A percentile compares a stretch with the other conserved stretches of the same genome.
Evolutionary conservation across 176 grass and related monocot genomes (phyloP).

Genomic region (Guadua angustifolia): DNA sequence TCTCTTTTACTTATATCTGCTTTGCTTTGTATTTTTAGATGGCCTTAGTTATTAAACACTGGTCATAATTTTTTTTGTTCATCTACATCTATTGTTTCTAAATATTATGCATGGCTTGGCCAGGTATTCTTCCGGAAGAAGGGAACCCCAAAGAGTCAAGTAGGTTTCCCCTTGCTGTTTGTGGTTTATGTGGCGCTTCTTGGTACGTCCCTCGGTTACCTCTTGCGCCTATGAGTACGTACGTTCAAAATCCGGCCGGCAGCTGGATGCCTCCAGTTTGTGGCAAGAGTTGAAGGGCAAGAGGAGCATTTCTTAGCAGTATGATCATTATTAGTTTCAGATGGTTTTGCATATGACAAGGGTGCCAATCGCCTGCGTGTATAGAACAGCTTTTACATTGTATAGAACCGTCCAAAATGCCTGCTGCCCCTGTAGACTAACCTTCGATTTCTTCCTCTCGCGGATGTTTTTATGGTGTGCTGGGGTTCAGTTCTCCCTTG

Average conservation of each 20-base stretch:
- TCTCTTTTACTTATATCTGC: neutral
- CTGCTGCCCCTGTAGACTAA: slow-evolving; percentile 38
- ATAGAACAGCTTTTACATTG: slow-evolving; percentile 51
- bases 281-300: slow-evolving; percentile 20
- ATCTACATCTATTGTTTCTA: slow-evolving; percentile 32
- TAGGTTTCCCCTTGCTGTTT: slow-evolving; percentile 84
- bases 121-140: slow-evolving; percentile 72
- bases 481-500: slow-evolving; percentile 15
- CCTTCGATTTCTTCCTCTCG: slow-evolving; percentile 4
- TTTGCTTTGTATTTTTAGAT: slow-evolving; percentile 20
- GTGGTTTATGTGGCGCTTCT: slow-evolving; percentile 83
- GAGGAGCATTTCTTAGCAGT: slow-evolving; percentile 10
- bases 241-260: slow-evolving; percentile 14
- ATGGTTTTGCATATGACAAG: slow-evolving; percentile 53
- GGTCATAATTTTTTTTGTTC: neutral
- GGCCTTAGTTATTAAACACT: neutral
- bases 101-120: slow-evolving; percentile 12
- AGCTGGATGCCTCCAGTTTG: slow-evolving; percentile 3
- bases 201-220: slow-evolving; percentile 67
- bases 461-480: slow-evolving; percentile 12
- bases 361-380: slow-evolving; percentile 35
- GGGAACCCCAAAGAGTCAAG: slow-evolving; percentile 49
- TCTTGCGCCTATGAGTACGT: slow-evolving; percentile 61
- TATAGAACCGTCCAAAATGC: slow-evolving; percentile 55
- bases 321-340: slow-evolving; percentile 21